These are phyloP conservation scores for Chrysosporium queenslandicum DNA, from an alignment of 2,329 filamentous ascomycete species.

Conservation along the genomic window DNA sequence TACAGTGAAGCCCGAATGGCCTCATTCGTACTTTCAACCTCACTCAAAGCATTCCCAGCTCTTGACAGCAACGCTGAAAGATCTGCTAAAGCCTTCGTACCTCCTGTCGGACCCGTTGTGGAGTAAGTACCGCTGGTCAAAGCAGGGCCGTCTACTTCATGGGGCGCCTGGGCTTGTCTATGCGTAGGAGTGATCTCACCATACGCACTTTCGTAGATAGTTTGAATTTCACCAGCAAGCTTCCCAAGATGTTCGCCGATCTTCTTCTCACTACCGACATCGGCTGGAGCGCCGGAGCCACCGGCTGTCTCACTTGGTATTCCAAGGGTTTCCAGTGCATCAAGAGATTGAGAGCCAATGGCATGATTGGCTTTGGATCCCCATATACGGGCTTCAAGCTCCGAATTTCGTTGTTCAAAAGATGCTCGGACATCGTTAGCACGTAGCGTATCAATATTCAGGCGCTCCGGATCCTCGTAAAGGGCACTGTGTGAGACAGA, in stretches of 20 bases:
- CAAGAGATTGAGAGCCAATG: neutral
- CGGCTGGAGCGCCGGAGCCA: neutral
- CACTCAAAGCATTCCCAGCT: neutral
- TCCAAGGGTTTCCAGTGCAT: neutral
- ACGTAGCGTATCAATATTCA: slow-evolving; percentile 28
- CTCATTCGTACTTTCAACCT: slow-evolving; percentile 5
- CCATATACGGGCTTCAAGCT: slow-evolving; percentile 4
- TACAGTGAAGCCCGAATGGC: neutral
- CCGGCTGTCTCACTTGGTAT: neutral
- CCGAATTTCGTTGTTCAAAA: slow-evolving; percentile 20
- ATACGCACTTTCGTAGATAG: slow-evolving; percentile 21
- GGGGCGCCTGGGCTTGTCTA: neutral
- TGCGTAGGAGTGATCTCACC: slow-evolving; percentile 17
- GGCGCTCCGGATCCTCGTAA: slow-evolving; percentile 18
- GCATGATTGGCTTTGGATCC: neutral
- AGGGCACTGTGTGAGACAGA: slow-evolving; percentile 2
- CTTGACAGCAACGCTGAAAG: neutral
- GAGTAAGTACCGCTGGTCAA: neutral
- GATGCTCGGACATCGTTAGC: slow-evolving; percentile 30
- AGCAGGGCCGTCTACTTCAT: too few species aligned
- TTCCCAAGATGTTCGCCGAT: too few species aligned
- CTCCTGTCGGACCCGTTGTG: too few species aligned
- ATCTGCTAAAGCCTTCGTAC: neutral
- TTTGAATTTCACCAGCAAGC: slow-evolving; percentile 17
- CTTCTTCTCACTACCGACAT: neutral